phyloP scores from a whole-genome alignment of 1,284 basidiomycete genomes.

The Peniophora sp. region DNA sequence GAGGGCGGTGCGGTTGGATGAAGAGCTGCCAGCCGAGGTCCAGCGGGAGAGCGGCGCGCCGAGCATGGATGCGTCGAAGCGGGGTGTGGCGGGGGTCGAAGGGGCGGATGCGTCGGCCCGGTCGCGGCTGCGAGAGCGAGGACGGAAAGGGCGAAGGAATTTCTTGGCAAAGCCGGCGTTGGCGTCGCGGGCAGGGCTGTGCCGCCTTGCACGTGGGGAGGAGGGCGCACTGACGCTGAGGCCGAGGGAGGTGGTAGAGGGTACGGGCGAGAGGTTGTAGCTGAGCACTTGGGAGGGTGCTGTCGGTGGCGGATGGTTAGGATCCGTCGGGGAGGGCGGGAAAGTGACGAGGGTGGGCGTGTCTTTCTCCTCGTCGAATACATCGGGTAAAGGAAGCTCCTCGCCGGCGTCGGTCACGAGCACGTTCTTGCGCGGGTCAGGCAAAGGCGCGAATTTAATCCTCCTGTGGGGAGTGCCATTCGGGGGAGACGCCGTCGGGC shows the following conservation, averaged over 20 bases:
- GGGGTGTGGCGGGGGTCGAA: slow-evolving; percentile 6
- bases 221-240: neutral
- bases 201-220: too few species aligned
- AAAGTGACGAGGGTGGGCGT: slow-evolving; percentile 4
- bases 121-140: slow-evolving; percentile 1
- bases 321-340: neutral
- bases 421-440: slow-evolving; percentile 52
- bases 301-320: neutral
- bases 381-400: slow-evolving; percentile 27
- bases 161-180: neutral
- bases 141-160: neutral
- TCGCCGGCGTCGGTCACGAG: slow-evolving; percentile 32
- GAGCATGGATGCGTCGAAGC: neutral
- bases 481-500: too few species aligned
- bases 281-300: slow-evolving; percentile 8
- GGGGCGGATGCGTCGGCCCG: slow-evolving; percentile 2
- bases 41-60: slow-evolving; percentile 9
- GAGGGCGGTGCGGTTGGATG: neutral
- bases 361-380: slow-evolving; percentile 22
- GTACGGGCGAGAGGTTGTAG: slow-evolving; percentile 9
- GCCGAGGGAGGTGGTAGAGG: slow-evolving; percentile 7
- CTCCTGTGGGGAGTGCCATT: slow-evolving; percentile 22
- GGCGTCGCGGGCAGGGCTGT: too few species aligned
- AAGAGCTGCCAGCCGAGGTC: slow-evolving; percentile 2
- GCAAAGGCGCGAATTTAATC: slow-evolving; percentile 75